Conservation (phyloP, 768 basidiomycete genomes). For the Naematelia aurantialba region DNA sequence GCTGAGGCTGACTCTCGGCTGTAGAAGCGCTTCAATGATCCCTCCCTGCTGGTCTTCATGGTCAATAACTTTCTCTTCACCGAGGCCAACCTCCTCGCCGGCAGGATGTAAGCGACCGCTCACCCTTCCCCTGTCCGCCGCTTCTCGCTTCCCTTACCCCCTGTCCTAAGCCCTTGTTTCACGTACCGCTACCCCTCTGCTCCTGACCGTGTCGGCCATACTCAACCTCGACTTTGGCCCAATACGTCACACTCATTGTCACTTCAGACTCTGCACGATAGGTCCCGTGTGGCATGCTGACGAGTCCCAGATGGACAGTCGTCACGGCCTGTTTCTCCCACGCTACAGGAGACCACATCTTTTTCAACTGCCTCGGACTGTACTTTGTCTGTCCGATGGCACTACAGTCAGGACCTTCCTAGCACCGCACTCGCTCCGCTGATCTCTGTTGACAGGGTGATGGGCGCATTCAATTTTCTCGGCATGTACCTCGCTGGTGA, state of each 20-base stretch:
- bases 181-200: background rate
- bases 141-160: background rate
- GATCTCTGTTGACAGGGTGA: slow-evolving; percentile 16
- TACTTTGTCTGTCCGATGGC: slow-evolving; percentile 47
- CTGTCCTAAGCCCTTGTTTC: background rate
- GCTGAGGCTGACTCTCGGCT: background rate
- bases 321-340: slow-evolving; percentile 47
- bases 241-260: too few relatives aligned
- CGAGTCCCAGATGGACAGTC: slow-evolving; percentile 36
- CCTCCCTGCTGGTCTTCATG: slow-evolving; percentile 39
- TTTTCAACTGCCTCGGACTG: slow-evolving; percentile 46
- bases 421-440: background rate
- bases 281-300: too few relatives aligned
- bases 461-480: slow-evolving; percentile 46
- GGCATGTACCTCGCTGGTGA: slow-evolving; percentile 47
- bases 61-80: slow-evolving; percentile 46
- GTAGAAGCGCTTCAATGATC: slow-evolving; percentile 42
- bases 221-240: too few relatives aligned
- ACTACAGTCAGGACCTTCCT: slow-evolving; percentile 14
- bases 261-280: too few relatives aligned
- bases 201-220: too few relatives aligned
- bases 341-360: slow-evolving; percentile 42
- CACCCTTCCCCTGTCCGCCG: background rate
- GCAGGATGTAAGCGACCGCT: slow-evolving; percentile 35
- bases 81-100: slow-evolving; percentile 45